Evolutionary conservation across 1,284 basidiomycete genomes (phyloP), one percentile per base, ranked within the genome.

Genomic region (Microbotryum intermedium): DNA sequence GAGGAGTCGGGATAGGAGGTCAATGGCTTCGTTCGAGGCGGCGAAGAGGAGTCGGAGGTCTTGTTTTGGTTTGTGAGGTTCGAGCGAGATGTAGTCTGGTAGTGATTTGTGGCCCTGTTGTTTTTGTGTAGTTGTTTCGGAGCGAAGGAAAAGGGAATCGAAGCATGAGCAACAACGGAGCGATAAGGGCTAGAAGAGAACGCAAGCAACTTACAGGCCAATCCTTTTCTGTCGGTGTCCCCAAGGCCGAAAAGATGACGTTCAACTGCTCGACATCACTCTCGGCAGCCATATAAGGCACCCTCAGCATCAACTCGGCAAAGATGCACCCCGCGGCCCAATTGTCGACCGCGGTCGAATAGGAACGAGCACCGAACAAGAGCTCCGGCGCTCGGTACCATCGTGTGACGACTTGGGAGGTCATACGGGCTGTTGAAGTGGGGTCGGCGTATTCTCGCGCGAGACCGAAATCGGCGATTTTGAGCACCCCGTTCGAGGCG

Each of bases 351-450:
- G 84, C 85, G 1, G 86, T 84, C 69, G 88, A 84, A 74, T 97
- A 97, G 71, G 89, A 88, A 28, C 90, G 80, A 61, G 86, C 82
- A 50, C 91, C 92, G 65, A 90, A 90, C 18, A 95, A 79, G 7
- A 97, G 81, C 74, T 97, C 92, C 10, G 94, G 93, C 4, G 94
- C 90, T 18, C 95, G 86, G 73, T 98, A 99, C 95, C 95, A 98
- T 66, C 90, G 80, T 7, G 95, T 98, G 73, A 99, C 94, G 61
- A 99, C 95, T 72, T 97, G 92, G 70, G 86, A 90, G 0, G 95
- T 97, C 95, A 99, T 98, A 73, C 90, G 88, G 71, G 86, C 85
- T 39, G 34, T 39, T 16, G 13, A 39, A 1, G 86, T 88, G 26
- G 93, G 90, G 72, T 94, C 91, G 42, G 87, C 87, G 74, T 88